phyloP scores from a whole-genome alignment of 2,329 filamentous ascomycete genomes.

The Pseudocercospora eumusae region DNA sequence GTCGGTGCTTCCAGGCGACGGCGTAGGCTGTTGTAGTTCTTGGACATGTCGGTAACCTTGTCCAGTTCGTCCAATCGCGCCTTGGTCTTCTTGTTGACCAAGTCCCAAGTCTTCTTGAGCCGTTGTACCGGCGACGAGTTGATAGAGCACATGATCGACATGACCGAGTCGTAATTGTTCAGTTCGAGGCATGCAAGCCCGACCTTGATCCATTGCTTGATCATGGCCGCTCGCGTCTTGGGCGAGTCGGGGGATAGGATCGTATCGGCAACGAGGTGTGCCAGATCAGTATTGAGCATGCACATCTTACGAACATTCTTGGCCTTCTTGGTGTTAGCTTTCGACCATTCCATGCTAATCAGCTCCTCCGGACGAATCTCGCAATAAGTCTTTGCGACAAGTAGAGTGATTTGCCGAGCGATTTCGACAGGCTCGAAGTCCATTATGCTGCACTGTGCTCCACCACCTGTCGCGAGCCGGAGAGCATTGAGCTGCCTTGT shows the following conservation, averaged over 20 bases:
- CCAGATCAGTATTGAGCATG: conserved; percentile 84
- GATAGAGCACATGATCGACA: conserved; percentile 94
- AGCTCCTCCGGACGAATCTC: conserved; percentile 90
- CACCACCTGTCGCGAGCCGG: conserved; percentile 71
- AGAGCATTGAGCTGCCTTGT: conserved; percentile 76
- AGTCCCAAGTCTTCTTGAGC: conserved; percentile 87
- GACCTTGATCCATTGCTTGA: conserved; percentile 99
- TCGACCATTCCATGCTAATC: conserved; percentile 89
- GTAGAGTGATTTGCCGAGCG: conserved; percentile 87
- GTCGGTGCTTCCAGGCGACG: conserved; percentile 75
- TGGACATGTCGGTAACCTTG: conserved; percentile 81
- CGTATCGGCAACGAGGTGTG: conserved; percentile 88
- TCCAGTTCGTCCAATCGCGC: conserved; percentile 76
- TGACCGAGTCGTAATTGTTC: conserved; percentile 93
- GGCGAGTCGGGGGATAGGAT: conserved; percentile 85
- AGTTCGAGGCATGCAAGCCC: conserved; percentile 82
- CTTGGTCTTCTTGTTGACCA: conserved; percentile 80
- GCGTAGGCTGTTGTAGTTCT: conserved; percentile 87
- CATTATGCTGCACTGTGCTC: conserved; percentile 69
- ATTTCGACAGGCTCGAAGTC: conserved; percentile 92
- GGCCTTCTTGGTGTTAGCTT: conserved; percentile 74
- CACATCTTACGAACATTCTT: conserved; percentile 95
- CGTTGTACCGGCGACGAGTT: conserved; percentile 90
- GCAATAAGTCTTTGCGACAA: conserved; percentile 88
- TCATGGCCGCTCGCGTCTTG: conserved; percentile 84